These are phyloP conservation scores for Volutella citrinella DNA, from an alignment of 2,329 filamentous ascomycete species.

Conservation along the genomic window DNA sequence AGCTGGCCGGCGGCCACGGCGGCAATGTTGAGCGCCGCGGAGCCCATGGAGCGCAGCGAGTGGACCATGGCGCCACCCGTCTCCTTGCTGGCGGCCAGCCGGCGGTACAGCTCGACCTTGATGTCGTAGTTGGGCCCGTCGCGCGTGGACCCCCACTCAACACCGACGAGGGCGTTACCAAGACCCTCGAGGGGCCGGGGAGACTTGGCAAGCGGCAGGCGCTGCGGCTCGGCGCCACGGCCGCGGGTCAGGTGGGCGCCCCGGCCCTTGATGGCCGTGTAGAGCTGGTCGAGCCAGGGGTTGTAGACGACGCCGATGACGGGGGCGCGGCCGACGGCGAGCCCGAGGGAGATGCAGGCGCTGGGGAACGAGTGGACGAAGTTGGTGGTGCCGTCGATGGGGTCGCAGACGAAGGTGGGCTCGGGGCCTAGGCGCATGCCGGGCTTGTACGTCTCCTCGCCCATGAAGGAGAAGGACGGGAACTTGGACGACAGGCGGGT, in stretches of 20 bases:
- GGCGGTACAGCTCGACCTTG: conserved; percentile 64
- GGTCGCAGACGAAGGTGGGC: conserved; percentile 79
- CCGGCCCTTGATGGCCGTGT: conserved; percentile 64
- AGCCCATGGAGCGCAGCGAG: conserved; percentile 66
- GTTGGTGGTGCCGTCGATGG: conserved; percentile 78
- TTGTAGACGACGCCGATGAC: conserved; percentile 77
- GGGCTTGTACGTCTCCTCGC: conserved; percentile 73
- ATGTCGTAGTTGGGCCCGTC: conserved; percentile 68
- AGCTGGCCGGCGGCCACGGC: conserved; percentile 67
- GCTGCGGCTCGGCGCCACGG: conserved; percentile 34
- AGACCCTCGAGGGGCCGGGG: conserved; percentile 59
- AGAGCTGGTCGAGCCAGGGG: conserved; percentile 68
- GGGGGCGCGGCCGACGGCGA: conserved; percentile 60
- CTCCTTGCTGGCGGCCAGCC: conserved; percentile 55
- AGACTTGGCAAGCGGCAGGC: conserved; percentile 39
- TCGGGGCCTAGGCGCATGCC: conserved; percentile 59
- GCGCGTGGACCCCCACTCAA: conserved; percentile 72
- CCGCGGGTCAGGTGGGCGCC: conserved; percentile 59
- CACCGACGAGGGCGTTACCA: conserved; percentile 61
- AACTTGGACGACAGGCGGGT: conserved; percentile 49
- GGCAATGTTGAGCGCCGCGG: conserved; percentile 73
- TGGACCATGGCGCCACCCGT: conserved; percentile 74
- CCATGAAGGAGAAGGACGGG: conserved; percentile 62
- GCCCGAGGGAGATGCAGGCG: conserved; percentile 74
- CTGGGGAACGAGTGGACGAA: conserved; percentile 75